phyloP scores from a whole-genome alignment of 2,329 filamentous ascomycete genomes.

The Aspergillus glaucus region DNA sequence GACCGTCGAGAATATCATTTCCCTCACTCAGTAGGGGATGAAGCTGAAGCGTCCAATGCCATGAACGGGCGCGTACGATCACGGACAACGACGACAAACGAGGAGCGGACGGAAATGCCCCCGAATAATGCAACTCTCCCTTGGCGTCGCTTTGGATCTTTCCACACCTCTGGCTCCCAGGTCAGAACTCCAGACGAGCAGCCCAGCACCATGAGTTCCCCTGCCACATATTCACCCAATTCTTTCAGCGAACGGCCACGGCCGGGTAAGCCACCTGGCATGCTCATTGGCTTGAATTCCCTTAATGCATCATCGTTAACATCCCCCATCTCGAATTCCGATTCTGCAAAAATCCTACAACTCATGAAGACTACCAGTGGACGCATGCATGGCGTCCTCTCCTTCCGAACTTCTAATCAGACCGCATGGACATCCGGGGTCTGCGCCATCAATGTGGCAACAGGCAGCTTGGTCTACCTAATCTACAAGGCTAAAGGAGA shows the following conservation, averaged over 20 bases:
- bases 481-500: constrained; percentile 48
- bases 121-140: constrained; percentile 24
- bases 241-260: constrained; percentile 28
- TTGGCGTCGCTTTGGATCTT: constrained; percentile 34
- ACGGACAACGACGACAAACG: constrained; percentile 37
- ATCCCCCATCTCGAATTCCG: constrained; percentile 34
- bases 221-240: constrained; percentile 40
- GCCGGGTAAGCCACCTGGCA: constrained; percentile 21
- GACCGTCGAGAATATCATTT: constrained; percentile 26
- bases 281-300: not conserved
- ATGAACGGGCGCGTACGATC: constrained; percentile 29
- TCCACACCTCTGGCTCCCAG: constrained; percentile 31
- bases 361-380: constrained; percentile 49
- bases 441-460: constrained; percentile 47
- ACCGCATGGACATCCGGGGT: constrained; percentile 45
- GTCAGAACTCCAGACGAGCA: constrained; percentile 34
- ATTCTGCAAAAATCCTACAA: constrained; percentile 44
- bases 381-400: constrained; percentile 48
- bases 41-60: constrained; percentile 25
- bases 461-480: constrained; percentile 46
- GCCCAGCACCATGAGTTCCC: constrained; percentile 41
- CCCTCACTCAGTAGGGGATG: constrained; percentile 27
- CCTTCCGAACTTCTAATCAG: constrained; percentile 39
- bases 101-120: constrained; percentile 34
- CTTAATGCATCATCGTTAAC: not conserved